Percentiles rank a stretch among this genome's conserved stretches.
Evolutionary conservation across 2,329 filamentous ascomycete species (phyloP).

Genomic region (Phyllachora maydis): DNA sequence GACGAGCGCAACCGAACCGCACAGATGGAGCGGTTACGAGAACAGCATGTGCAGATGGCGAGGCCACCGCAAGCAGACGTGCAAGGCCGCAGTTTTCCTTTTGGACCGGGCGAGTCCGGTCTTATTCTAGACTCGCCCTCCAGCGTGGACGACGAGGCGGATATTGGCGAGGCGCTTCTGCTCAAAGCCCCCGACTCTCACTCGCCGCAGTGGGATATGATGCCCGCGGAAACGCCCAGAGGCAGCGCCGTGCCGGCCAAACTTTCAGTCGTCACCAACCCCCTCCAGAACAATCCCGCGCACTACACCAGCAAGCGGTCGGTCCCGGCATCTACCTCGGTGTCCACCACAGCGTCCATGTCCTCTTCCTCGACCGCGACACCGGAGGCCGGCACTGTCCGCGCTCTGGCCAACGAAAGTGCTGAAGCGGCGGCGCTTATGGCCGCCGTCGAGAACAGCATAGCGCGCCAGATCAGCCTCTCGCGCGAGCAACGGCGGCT

Average conservation of each 20-base stretch:
- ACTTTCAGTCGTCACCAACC: too few relatives aligned
- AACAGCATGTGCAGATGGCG: slow-evolving; percentile 4
- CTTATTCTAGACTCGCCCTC: slow-evolving; percentile 8
- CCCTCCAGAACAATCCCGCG: too few relatives aligned
- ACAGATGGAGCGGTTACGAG: slow-evolving; percentile 6
- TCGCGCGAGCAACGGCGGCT: slow-evolving; percentile 35
- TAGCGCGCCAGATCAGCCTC: slow-evolving; percentile 46
- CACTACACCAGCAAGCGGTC: slow-evolving; percentile 6
- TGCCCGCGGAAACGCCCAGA: slow-evolving; percentile 16
- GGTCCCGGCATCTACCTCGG: slow-evolving; percentile 4
- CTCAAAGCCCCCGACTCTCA: slow-evolving; percentile 15
- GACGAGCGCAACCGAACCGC: slow-evolving; percentile 7
- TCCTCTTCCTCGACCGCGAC: slow-evolving; percentile 7
- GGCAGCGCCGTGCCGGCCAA: slow-evolving; percentile 7
- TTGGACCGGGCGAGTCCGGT: slow-evolving; percentile 6
- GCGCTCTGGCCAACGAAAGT: slow-evolving; percentile 17
- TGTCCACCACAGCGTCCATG: slow-evolving; percentile 3
- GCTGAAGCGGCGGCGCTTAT: slow-evolving; percentile 23
- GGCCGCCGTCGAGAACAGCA: slow-evolving; percentile 41
- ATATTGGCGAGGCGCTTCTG: slow-evolving; percentile 8
- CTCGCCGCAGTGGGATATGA: slow-evolving; percentile 26
- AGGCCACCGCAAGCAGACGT: neutral
- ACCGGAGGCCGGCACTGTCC: slow-evolving; percentile 11
- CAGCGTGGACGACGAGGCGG: slow-evolving; percentile 8
- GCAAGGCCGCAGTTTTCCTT: slow-evolving; percentile 3